Evolutionary conservation across 2,329 filamentous ascomycete genomes (phyloP).

Genomic region (Arthrobotrys sphaeroides): DNA sequence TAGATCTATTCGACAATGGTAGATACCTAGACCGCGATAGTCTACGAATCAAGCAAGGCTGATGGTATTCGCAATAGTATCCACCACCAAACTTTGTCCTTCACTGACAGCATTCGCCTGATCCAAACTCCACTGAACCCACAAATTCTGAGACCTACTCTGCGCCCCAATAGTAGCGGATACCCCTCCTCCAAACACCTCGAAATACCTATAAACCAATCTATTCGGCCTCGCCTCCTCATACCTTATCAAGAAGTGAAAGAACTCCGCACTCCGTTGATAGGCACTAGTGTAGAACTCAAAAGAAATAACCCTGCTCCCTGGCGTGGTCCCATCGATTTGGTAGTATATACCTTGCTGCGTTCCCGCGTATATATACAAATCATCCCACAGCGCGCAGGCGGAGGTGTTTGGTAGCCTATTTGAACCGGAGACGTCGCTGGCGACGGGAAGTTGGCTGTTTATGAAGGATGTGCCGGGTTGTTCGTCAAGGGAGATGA

Average conservation of each 20-base stretch:
- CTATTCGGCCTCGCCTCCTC: constrained; percentile 34
- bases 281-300: constrained; percentile 50
- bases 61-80: constrained; percentile 41
- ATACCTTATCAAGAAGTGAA: constrained; percentile 49
- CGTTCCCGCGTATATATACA: constrained; percentile 45
- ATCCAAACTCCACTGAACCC: constrained; percentile 44
- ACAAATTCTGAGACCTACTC: constrained; percentile 34
- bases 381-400: constrained; percentile 43
- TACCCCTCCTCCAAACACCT: constrained; percentile 26
- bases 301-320: constrained; percentile 21
- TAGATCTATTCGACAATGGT: too few species aligned
- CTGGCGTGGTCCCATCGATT: constrained; percentile 9
- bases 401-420: constrained; percentile 33
- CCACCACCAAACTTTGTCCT: constrained; percentile 31
- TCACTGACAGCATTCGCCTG: constrained; percentile 11
- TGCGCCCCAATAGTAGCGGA: constrained; percentile 48
- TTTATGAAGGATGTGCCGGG: constrained; percentile 47
- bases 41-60: neutral
- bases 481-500: constrained; percentile 39
- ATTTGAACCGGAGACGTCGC: constrained; percentile 15
- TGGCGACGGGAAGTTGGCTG: constrained; percentile 30
- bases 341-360: constrained; percentile 52
- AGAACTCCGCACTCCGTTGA: constrained; percentile 31
- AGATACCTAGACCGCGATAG: too few species aligned
- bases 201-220: constrained; percentile 39